Evolutionary conservation across 192 early-diverging fungal species (phyloP).

Genomic region (Entomortierella chlamydospora): DNA sequence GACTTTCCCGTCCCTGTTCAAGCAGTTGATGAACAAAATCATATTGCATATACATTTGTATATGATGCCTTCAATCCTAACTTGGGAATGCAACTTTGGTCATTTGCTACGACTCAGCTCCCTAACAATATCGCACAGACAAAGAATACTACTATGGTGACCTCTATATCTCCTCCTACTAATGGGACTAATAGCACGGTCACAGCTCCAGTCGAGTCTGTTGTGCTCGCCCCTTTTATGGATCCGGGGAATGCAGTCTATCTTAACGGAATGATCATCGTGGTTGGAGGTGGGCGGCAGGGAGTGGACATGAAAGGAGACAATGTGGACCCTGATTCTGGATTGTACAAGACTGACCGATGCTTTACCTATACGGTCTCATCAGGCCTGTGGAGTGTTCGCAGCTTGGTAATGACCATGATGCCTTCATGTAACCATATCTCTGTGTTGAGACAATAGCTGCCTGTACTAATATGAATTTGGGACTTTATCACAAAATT

Average conservation of each 20-base stretch:
- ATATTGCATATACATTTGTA: conserved; percentile 27
- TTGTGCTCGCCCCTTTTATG: conserved; percentile 25
- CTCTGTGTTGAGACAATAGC: neutral
- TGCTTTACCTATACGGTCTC: conserved; percentile 42
- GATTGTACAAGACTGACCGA: conserved; percentile 36
- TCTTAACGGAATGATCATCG: conserved; percentile 28
- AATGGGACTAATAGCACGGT: conserved; percentile 22
- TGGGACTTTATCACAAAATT: neutral
- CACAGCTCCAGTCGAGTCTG: neutral
- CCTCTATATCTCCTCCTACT: conserved; percentile 15
- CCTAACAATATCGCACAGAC: conserved; percentile 8
- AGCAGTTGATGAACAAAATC: conserved; percentile 12
- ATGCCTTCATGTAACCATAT: neutral
- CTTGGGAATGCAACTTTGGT: conserved; percentile 33
- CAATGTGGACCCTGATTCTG: conserved; percentile 22
- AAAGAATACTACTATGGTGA: conserved; percentile 32
- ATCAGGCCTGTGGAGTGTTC: conserved; percentile 19
- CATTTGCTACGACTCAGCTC: conserved; percentile 18
- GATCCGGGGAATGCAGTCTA: conserved; percentile 32
- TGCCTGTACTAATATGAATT: neutral
- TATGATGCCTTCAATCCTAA: conserved; percentile 42
- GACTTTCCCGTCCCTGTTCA: conserved; percentile 36
- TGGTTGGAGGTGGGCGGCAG: conserved; percentile 30
- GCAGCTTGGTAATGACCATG: conserved; percentile 16
- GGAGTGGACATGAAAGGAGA: conserved; percentile 16